A percentile compares a stretch with the other conserved stretches of the same genome.
Evolutionary conservation across 805 yeast genomes (phyloP).

Genomic region (Millerozyma acaciae): DNA sequence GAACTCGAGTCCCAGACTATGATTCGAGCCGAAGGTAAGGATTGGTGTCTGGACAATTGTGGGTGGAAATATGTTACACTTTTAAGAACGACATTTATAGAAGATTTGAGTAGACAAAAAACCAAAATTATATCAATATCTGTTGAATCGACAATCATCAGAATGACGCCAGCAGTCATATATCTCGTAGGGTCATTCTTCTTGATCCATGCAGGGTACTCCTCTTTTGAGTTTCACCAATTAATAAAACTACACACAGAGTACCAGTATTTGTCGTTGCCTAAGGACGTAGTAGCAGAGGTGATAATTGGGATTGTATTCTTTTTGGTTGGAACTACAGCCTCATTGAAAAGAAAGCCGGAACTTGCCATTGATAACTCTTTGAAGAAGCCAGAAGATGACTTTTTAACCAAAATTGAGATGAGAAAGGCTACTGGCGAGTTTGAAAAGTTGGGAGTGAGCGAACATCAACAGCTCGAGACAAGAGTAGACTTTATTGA

Average conservation of each 20-base stretch:
- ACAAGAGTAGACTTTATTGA: slow-evolving; percentile 52
- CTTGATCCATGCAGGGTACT: slow-evolving; percentile 49
- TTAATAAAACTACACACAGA: slow-evolving; percentile 17
- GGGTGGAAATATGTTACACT: too few species aligned
- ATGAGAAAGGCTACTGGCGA: slow-evolving; percentile 44
- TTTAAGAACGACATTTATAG: too few species aligned
- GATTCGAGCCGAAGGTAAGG: too few species aligned
- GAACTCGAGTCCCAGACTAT: too few species aligned
- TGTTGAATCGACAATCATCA: too few species aligned
- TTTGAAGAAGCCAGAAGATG: slow-evolving; percentile 22
- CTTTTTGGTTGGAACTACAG: slow-evolving; percentile 36
- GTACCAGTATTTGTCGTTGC: slow-evolving; percentile 19
- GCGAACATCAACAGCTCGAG: slow-evolving; percentile 46
- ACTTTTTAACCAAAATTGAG: slow-evolving; percentile 45
- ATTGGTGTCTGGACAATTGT: too few species aligned
- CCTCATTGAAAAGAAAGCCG: slow-evolving; percentile 21
- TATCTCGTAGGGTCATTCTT: slow-evolving; percentile 15
- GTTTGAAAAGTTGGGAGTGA: slow-evolving; percentile 44
- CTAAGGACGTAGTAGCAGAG: slow-evolving; percentile 50
- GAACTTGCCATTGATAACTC: slow-evolving; percentile 23
- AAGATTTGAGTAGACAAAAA: too few species aligned
- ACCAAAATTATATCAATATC: too few species aligned
- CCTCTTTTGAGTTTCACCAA: slow-evolving; percentile 50
- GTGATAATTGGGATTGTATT: slow-evolving; percentile 44
- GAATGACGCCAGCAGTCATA: too few species aligned